phyloP scores from a whole-genome alignment of 106 monocot species.

The Dendrobium catenatum region DNA sequence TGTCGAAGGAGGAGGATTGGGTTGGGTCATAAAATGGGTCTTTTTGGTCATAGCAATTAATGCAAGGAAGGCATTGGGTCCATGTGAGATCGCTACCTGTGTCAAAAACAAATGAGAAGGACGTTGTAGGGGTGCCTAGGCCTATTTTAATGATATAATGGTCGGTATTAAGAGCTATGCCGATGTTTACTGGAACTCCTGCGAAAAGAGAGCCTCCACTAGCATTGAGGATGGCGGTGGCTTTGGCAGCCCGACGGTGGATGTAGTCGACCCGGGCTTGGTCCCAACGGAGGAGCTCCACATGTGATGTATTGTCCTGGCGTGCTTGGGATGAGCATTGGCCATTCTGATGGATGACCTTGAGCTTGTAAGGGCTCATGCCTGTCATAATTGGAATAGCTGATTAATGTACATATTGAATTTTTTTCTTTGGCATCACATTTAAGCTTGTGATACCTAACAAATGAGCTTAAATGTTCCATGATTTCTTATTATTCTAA shows the following conservation, averaged over 20 bases:
- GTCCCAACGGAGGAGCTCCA: conserved; percentile 7
- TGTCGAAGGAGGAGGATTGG: no score
- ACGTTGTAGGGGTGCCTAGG: conserved; percentile 6
- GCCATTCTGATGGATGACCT: conserved; percentile 13
- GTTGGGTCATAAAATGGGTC: no score
- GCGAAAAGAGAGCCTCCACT: neutral
- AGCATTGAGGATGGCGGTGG: neutral
- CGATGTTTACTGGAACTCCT: neutral
- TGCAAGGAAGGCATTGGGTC: conserved; percentile 17
- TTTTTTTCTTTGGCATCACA: no score
- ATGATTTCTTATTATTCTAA: no score
- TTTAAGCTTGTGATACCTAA: no score
- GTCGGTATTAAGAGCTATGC: neutral
- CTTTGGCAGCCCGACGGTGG: neutral
- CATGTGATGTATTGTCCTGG: neutral
- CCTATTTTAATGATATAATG: conserved; percentile 11
- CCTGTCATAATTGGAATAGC: no score
- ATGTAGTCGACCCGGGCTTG: conserved; percentile 2
- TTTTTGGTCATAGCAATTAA: no score
- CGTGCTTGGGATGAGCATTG: conserved; percentile 13
- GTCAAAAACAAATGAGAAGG: conserved; percentile 5
- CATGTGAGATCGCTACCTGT: conserved; percentile 25
- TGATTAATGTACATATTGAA: no score
- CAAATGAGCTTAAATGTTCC: no score
- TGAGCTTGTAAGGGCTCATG: neutral